These are phyloP conservation scores for Ceratobasidium sp. DNA, from an alignment of 1,284 basidiomycete species.

Conservation along the genomic window DNA sequence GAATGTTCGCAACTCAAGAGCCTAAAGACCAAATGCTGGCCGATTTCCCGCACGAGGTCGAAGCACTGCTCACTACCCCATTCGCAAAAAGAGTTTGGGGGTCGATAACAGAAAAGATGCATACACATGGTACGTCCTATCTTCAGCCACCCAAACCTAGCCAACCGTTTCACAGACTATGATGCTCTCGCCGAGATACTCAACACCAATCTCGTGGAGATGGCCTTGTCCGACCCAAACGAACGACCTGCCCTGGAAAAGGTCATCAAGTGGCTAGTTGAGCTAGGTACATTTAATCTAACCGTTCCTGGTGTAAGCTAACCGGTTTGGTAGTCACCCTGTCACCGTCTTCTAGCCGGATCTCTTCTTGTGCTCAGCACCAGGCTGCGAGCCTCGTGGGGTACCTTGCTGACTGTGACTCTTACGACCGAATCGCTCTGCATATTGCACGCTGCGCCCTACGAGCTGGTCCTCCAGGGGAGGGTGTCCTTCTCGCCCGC, in stretches of 20 bases:
- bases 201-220: slow-evolving; percentile 5
- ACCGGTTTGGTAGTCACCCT: neutral
- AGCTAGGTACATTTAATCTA: slow-evolving; percentile 19
- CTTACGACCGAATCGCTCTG: slow-evolving; percentile 16
- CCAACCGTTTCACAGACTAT: slow-evolving; percentile 7
- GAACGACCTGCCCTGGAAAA: slow-evolving; percentile 10
- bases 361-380: neutral
- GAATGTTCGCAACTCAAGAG: neutral
- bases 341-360: neutral
- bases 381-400: neutral
- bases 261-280: slow-evolving; percentile 21
- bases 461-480: slow-evolving; percentile 10
- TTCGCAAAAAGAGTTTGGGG: slow-evolving; percentile 8
- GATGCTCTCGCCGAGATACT: neutral
- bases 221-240: slow-evolving; percentile 1
- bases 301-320: neutral
- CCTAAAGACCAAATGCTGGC: neutral
- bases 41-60: slow-evolving; percentile 2
- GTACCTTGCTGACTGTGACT: neutral
- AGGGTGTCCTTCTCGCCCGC: slow-evolving; percentile 16
- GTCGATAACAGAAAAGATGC: neutral
- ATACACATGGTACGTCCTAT: neutral
- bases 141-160: neutral
- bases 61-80: neutral
- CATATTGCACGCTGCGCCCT: slow-evolving; percentile 21